phyloP scores from a whole-genome alignment of 2,329 filamentous ascomycete genomes.

The Colletotrichum melonis region DNA sequence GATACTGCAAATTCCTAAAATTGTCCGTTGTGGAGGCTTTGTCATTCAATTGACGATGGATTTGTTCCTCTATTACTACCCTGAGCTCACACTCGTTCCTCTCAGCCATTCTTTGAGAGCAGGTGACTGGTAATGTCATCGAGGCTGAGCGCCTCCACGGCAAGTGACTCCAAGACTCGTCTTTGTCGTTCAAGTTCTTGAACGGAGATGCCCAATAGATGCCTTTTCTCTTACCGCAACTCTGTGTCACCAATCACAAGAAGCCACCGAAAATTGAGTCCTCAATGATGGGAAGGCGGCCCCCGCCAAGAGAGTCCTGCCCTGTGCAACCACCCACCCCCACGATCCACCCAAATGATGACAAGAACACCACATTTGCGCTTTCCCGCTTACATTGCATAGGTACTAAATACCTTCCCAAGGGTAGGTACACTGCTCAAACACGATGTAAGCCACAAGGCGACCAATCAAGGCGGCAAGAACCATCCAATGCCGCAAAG shows the following conservation, averaged over 20 bases:
- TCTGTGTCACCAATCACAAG: background rate
- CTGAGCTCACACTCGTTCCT: background rate
- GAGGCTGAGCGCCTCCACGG: background rate
- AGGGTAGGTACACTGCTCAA: background rate
- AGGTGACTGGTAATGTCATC: background rate
- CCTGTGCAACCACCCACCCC: background rate
- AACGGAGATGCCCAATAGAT: background rate
- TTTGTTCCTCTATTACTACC: background rate
- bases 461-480: conserved; percentile 2
- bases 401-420: background rate
- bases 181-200: background rate
- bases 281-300: background rate
- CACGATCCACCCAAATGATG: conserved; percentile 13
- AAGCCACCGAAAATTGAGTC: background rate
- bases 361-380: background rate
- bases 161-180: background rate
- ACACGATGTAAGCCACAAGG: background rate
- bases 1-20: background rate
- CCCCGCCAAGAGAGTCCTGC: conserved; percentile 4
- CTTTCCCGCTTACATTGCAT: background rate
- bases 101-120: background rate
- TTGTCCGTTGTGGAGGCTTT: background rate
- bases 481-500: background rate
- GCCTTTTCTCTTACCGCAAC: background rate
- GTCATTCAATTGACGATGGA: background rate